Evolutionary conservation across 148 eudicot genomes (phyloP).

Genomic region (Fallopia convolvulus): DNA sequence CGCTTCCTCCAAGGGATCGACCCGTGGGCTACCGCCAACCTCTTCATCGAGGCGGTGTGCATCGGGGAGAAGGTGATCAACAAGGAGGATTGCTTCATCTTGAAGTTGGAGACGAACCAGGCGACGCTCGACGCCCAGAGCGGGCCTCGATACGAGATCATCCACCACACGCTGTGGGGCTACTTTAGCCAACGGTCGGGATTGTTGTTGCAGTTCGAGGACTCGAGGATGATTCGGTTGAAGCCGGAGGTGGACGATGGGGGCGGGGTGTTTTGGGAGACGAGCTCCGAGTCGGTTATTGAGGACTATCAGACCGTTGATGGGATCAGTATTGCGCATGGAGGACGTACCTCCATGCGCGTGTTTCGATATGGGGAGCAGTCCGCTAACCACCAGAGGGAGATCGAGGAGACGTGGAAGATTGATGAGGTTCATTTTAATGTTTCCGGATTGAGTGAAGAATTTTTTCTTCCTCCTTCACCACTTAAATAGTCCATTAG

Average conservation of each 20-base stretch:
- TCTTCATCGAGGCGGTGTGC: constrained; percentile 91
- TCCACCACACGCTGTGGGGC: constrained; percentile 96
- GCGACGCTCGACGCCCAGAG: constrained; percentile 71
- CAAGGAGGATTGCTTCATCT: constrained; percentile 87
- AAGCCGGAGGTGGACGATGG: constrained; percentile 28
- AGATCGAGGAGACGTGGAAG: constrained; percentile 87
- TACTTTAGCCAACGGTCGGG: constrained; percentile 96
- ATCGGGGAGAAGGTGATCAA: constrained; percentile 93
- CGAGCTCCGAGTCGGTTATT: constrained; percentile 73
- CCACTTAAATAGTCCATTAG: neutral
- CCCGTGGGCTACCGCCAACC: constrained; percentile 63
- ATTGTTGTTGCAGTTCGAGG: constrained; percentile 74
- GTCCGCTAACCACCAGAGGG: constrained; percentile 83
- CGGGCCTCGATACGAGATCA: constrained; percentile 53
- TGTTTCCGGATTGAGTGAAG: constrained; percentile 44
- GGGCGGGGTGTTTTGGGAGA: constrained; percentile 92
- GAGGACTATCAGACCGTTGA: constrained; percentile 82
- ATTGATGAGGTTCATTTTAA: constrained; percentile 94
- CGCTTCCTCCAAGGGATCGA: constrained; percentile 85
- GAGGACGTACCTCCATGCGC: constrained; percentile 69
- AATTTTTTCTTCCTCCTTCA: constrained; percentile 73
- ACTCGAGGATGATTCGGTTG: constrained; percentile 69
- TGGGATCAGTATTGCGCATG: constrained; percentile 79
- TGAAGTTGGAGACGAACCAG: constrained; percentile 82
- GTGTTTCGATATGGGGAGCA: constrained; percentile 87